These are phyloP conservation scores for Paecilomyces sp. DNA, from an alignment of 2,329 filamentous ascomycete genomes.

Conservation along the genomic window DNA sequence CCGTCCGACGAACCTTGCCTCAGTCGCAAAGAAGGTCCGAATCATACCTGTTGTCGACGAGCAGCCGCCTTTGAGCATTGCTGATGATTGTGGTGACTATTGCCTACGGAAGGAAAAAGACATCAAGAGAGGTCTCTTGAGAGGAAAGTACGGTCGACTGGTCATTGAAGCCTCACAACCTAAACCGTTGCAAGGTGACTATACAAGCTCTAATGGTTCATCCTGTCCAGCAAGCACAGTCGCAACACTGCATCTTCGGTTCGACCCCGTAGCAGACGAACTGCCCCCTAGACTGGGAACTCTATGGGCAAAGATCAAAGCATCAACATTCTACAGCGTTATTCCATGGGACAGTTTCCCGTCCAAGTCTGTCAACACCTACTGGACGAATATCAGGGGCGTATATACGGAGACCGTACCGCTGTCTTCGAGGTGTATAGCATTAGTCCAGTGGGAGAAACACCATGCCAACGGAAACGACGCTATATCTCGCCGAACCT, in stretches of 20 bases:
- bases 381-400: slow-evolving; percentile 40
- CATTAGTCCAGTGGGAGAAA: slow-evolving; percentile 50
- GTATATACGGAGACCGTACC: slow-evolving; percentile 46
- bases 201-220: slow-evolving; percentile 19
- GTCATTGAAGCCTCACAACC: slow-evolving; percentile 54
- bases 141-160: slow-evolving; percentile 51
- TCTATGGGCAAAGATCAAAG: slow-evolving; percentile 49
- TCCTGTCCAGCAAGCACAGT: slow-evolving; percentile 44
- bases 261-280: slow-evolving; percentile 49
- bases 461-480: slow-evolving; percentile 31
- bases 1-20: slow-evolving; percentile 38
- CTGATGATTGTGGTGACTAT: slow-evolving; percentile 43
- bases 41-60: slow-evolving; percentile 54
- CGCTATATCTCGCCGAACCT: slow-evolving; percentile 15
- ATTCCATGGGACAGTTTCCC: slow-evolving; percentile 46
- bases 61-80: slow-evolving; percentile 50
- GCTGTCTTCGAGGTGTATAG: slow-evolving; percentile 50
- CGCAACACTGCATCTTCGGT: slow-evolving; percentile 51
- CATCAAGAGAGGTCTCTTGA: slow-evolving; percentile 54
- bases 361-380: slow-evolving; percentile 31
- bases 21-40: slow-evolving; percentile 49
- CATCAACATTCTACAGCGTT: slow-evolving; percentile 51
- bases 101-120: slow-evolving; percentile 51
- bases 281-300: slow-evolving; percentile 48
- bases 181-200: slow-evolving; percentile 45